A percentile compares a stretch with the other conserved stretches of the same genome.
Conservation (phyloP, 768 basidiomycete species). For the Lyophyllum shimeji region DNA sequence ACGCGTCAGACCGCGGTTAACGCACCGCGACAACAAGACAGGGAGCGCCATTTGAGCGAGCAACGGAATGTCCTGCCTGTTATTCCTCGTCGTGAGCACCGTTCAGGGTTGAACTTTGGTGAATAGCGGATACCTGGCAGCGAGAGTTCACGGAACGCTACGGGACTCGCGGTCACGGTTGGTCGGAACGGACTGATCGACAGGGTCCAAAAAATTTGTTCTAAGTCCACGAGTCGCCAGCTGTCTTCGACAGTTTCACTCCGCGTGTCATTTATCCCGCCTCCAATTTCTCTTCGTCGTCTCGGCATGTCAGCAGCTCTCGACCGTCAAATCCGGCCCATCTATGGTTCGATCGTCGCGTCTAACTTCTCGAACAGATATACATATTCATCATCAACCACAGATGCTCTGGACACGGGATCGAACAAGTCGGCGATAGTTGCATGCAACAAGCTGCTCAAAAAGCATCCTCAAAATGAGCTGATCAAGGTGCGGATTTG, state of each 20-base stretch:
- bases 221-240: background rate
- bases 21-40: conserved; percentile 54
- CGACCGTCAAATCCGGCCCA: conserved; percentile 82
- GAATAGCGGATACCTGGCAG: background rate
- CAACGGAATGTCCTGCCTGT: background rate
- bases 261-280: background rate
- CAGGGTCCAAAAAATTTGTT: conserved; percentile 9
- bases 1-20: conserved; percentile 2
- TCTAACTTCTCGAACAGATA: conserved; percentile 3
- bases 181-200: conserved; percentile 7
- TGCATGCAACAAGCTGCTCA: conserved; percentile 83
- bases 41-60: conserved; percentile 37
- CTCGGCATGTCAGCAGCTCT: conserved; percentile 55
- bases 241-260: background rate
- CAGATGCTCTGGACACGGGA: conserved; percentile 84
- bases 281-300: background rate
- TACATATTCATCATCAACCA: background rate
- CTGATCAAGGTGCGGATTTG: conserved; percentile 58
- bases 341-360: conserved; percentile 61
- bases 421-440: conserved; percentile 87
- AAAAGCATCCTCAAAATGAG: conserved; percentile 76
- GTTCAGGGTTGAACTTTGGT: background rate
- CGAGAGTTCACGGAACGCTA: conserved; percentile 8
- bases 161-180: conserved; percentile 10
- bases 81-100: background rate